Conservation (phyloP, 2,329 filamentous ascomycete genomes). For the Nakataea oryzae region DNA sequence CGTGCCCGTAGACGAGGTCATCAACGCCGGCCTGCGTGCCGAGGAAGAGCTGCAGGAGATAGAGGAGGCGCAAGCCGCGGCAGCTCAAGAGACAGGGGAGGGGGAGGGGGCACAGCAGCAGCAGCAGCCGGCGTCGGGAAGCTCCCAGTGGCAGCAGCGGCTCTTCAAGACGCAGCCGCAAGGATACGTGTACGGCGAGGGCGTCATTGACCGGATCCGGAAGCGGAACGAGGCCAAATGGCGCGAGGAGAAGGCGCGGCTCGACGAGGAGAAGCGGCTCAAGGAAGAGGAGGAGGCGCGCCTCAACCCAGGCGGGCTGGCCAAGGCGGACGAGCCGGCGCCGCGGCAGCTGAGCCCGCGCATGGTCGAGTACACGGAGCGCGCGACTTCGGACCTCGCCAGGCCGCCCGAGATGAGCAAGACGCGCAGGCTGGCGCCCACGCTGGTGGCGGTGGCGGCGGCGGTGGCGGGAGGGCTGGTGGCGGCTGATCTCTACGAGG, state of each 20-base stretch:
- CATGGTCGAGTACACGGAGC: slow-evolving; percentile 29
- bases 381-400: slow-evolving; percentile 38
- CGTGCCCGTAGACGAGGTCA: slow-evolving; percentile 47
- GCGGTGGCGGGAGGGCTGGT: slow-evolving; percentile 39
- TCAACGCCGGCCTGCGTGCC: slow-evolving; percentile 49
- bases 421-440: slow-evolving; percentile 47
- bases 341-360: slow-evolving; percentile 24
- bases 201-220: slow-evolving; percentile 46
- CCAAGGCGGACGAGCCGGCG: slow-evolving; percentile 23
- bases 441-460: slow-evolving; percentile 31
- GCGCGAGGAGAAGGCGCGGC: slow-evolving; percentile 26
- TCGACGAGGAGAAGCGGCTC: slow-evolving; percentile 19
- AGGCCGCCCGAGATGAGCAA: slow-evolving; percentile 38
- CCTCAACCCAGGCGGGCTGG: slow-evolving; percentile 28
- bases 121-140: slow-evolving; percentile 5
- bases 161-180: slow-evolving; percentile 13
- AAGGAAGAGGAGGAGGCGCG: slow-evolving; percentile 28
- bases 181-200: slow-evolving; percentile 46
- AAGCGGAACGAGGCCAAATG: slow-evolving; percentile 38
- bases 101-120: slow-evolving; percentile 8
- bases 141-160: slow-evolving; percentile 8
- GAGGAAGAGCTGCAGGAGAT: slow-evolving; percentile 50
- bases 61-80: slow-evolving; percentile 24
- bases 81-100: slow-evolving; percentile 12
- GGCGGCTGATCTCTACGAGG: slow-evolving; percentile 34